phyloP scores from a whole-genome alignment of 2,329 filamentous ascomycete species.

The Botrytis hyacinthi region DNA sequence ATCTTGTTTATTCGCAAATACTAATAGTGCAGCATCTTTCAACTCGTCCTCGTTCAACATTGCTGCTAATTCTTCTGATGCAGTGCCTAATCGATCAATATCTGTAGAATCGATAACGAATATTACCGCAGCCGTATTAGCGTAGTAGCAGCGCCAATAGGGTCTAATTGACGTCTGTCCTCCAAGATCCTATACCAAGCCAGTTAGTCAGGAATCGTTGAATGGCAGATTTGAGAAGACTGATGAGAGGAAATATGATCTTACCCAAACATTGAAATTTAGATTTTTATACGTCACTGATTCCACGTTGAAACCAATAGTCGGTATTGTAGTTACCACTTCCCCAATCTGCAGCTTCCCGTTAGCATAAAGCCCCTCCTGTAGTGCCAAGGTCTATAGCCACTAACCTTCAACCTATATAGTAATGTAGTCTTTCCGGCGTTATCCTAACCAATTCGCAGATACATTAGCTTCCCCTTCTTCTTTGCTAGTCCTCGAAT shows the following conservation, averaged over 20 bases:
- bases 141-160: slow-evolving; percentile 99
- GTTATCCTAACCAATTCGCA: slow-evolving; percentile 67
- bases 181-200: slow-evolving; percentile 68
- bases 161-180: slow-evolving; percentile 98
- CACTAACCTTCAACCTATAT: slow-evolving; percentile 84
- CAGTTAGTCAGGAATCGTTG: slow-evolving; percentile 14
- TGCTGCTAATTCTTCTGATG: slow-evolving; percentile 84
- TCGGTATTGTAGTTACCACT: slow-evolving; percentile 98
- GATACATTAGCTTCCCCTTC: slow-evolving; percentile 20
- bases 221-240: background rate
- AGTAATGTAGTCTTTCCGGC: slow-evolving; percentile 96
- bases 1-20: slow-evolving; percentile 99
- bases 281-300: slow-evolving; percentile 98
- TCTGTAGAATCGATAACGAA: slow-evolving; percentile 99
- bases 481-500: slow-evolving; percentile 12
- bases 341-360: slow-evolving; percentile 75
- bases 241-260: slow-evolving; percentile 35
- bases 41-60: slow-evolving; percentile 98
- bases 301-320: slow-evolving; percentile 99
- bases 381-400: background rate
- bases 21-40: slow-evolving; percentile 84
- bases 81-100: slow-evolving; percentile 90
- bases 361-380: background rate
- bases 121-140: slow-evolving; percentile 96
- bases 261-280: slow-evolving; percentile 97